Evolutionary conservation across 2,329 filamentous ascomycete species (phyloP).

Genomic region (Aspergillus brasiliensis): DNA sequence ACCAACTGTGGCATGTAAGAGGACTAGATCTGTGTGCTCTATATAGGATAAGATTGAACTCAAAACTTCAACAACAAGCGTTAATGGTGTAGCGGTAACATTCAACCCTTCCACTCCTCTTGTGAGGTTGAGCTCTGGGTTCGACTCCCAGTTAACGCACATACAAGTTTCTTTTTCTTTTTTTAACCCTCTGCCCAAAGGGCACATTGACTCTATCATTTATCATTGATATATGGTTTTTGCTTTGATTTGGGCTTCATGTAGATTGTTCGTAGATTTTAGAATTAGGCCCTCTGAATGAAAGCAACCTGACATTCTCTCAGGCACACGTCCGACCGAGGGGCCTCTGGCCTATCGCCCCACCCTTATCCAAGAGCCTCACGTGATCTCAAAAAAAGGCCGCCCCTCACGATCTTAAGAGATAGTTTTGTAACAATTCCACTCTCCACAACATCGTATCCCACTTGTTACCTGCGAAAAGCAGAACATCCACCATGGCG

Average conservation of each 20-base stretch:
- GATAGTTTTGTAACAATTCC: not conserved
- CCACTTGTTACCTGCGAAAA: too few species aligned
- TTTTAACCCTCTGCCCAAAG: too few species aligned
- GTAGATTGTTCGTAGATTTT: too few species aligned
- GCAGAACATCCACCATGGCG: slow-evolving; percentile 10
- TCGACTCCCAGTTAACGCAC: slow-evolving; percentile 4
- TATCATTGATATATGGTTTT: too few species aligned
- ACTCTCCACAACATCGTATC: not conserved
- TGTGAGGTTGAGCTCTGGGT: not conserved
- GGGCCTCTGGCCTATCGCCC: not conserved
- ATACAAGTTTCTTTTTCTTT: not conserved
- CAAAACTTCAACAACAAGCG: not conserved
- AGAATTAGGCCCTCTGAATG: not conserved
- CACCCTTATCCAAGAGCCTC: not conserved
- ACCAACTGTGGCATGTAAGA: too few species aligned
- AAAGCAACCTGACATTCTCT: not conserved
- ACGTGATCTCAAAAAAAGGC: not conserved
- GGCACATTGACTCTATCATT: too few species aligned
- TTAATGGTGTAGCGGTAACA: slow-evolving; percentile 5
- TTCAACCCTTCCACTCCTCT: not conserved
- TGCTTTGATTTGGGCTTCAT: too few species aligned
- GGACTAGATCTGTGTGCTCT: too few species aligned
- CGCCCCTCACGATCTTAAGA: not conserved
- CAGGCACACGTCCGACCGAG: not conserved
- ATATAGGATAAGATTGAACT: rapidly evolving